These are phyloP conservation scores for Cucumis melo DNA, from an alignment of 306 rosid species.

Conservation along the genomic window DNA sequence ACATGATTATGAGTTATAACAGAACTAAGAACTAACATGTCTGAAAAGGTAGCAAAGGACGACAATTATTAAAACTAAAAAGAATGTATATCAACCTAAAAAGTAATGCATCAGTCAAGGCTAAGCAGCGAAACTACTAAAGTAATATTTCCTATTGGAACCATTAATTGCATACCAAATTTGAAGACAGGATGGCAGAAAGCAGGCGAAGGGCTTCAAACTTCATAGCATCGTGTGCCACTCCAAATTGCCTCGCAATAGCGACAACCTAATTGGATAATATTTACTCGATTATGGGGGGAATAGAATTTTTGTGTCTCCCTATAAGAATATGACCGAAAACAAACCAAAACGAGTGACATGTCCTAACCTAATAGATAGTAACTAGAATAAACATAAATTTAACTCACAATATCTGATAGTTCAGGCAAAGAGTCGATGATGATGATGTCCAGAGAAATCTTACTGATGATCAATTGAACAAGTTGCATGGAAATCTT, in stretches of 20 bases:
- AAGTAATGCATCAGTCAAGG: not conserved
- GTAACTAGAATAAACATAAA: not conserved
- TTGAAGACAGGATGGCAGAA: slow-evolving; percentile 41
- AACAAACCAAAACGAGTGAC: not conserved
- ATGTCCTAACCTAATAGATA: not conserved
- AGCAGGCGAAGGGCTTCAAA: slow-evolving; percentile 76
- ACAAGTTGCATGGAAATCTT: slow-evolving; percentile 48
- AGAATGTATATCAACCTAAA: not conserved
- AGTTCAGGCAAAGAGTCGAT: slow-evolving; percentile 38
- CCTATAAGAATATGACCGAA: slow-evolving; percentile 8
- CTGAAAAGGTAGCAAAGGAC: not conserved
- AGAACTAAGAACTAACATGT: not conserved
- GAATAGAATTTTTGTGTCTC: not conserved
- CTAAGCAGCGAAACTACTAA: not conserved
- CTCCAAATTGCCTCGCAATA: slow-evolving; percentile 62
- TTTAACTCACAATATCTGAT: slow-evolving; percentile 51
- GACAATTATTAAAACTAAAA: not conserved
- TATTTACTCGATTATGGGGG: not conserved
- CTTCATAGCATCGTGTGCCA: slow-evolving; percentile 59
- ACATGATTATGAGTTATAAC: not conserved
- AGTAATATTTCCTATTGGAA: not conserved
- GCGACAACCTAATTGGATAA: slow-evolving; percentile 35
- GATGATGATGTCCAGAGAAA: slow-evolving; percentile 30
- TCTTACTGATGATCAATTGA: slow-evolving; percentile 44
- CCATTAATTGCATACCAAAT: slow-evolving; percentile 36